Base-by-base conservation (phyloP, 805 yeast genomes). In the Yamadazyma scolyti region DNA sequence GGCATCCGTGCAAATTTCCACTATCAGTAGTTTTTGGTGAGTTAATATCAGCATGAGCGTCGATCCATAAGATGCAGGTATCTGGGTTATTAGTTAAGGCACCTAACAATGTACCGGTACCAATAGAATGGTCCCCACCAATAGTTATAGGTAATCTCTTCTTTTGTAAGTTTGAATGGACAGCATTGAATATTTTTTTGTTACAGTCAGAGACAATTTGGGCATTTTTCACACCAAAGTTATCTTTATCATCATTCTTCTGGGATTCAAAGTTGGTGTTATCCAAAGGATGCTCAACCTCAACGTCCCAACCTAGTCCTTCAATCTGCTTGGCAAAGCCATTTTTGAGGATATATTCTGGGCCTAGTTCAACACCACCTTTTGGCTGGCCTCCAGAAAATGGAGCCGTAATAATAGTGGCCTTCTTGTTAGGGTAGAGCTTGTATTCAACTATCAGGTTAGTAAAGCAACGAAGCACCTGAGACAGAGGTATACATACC, bases 61-160 rank as follows among this genome's bases (percentile, higher is more conserved):
- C 98, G 47, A 90, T 82, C 98, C 98, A 90, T 40, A 90, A 55
- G 23, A 90, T 68, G 49, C 95, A 88, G 16, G 95, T 87, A 46
- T 89, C 87, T 12, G 96, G 96, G 54, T 82, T 68, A 42, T 75
- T 73, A 11, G 75, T 76, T 40, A 87, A 69, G 19, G 89, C 84
- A 2, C 94, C 97, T 18, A 86, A 71, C 20, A 90, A 82, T 7
- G 97, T 88, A 29, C 95, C 95, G 48, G 90, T 87, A 30, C 95
- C 97, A 43, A 90, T 82, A 6, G 96, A 87, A 57, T 90, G 98
- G 60, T 90, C 98, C 32, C 98, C 98, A 30, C 98, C 98, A 31
- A 90, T 56, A 2, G 96, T 87, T 32, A 90, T 61, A 6, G 96
- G 93, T 36, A 93, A 68, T 18, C 66, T 52, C 13, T 65, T 62